Evolutionary conservation across 2,329 filamentous ascomycete species (phyloP).

Genomic region (Elsinoe batatas): DNA sequence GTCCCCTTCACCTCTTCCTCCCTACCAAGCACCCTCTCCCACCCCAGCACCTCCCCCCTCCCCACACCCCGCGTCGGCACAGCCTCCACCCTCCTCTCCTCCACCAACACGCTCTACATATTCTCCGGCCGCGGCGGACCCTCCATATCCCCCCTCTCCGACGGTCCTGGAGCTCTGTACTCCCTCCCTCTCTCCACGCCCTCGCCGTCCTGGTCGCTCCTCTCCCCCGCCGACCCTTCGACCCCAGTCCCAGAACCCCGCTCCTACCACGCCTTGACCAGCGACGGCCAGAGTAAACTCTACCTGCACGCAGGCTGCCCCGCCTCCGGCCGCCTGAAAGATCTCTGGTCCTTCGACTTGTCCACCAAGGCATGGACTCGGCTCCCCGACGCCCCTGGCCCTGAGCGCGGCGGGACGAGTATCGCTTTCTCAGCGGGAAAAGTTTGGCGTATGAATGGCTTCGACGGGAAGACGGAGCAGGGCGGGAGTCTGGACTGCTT

Average conservation of each 20-base stretch:
- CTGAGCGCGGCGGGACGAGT: slow-evolving; percentile 55
- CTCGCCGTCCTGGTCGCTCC: slow-evolving; percentile 47
- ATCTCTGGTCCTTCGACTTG: slow-evolving; percentile 72
- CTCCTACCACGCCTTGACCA: slow-evolving; percentile 60
- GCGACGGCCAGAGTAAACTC: slow-evolving; percentile 57
- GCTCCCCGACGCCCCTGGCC: slow-evolving; percentile 56
- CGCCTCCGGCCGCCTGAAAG: slow-evolving; percentile 50
- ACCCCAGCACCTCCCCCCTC: slow-evolving; percentile 39
- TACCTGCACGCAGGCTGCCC: slow-evolving; percentile 70
- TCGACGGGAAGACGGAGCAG: slow-evolving; percentile 58
- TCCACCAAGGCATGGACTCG: slow-evolving; percentile 55
- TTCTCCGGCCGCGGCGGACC: slow-evolving; percentile 69
- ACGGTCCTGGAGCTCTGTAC: slow-evolving; percentile 42
- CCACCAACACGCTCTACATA: slow-evolving; percentile 54
- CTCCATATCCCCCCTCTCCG: slow-evolving; percentile 54
- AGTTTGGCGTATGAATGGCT: slow-evolving; percentile 72
- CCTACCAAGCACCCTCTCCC: slow-evolving; percentile 14
- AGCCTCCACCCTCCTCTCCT: slow-evolving; percentile 57
- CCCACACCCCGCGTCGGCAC: slow-evolving; percentile 64
- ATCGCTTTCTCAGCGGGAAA: slow-evolving; percentile 55
- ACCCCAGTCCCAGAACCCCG: slow-evolving; percentile 50
- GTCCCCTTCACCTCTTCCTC: neutral
- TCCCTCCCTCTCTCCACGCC: neutral
- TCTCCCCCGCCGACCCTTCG: slow-evolving; percentile 45
- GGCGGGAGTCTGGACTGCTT: slow-evolving; percentile 63